phyloP scores from a whole-genome alignment of 345 rosid species.

The Lagerstroemia speciosa region DNA sequence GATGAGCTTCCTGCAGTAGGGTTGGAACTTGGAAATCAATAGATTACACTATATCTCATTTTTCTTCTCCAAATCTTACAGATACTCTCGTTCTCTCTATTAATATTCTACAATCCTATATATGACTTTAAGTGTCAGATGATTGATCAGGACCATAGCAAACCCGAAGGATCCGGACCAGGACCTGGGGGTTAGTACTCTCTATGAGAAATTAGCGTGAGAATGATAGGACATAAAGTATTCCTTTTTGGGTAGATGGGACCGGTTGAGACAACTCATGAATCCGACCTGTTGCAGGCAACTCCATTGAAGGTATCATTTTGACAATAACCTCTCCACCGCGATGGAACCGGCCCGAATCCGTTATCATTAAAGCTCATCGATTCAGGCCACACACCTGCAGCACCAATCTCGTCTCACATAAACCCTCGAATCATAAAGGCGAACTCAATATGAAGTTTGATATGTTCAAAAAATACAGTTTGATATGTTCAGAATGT shows the following conservation, averaged over 20 bases:
- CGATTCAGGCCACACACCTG: slow-evolving; percentile 74
- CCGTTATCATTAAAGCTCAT: slow-evolving; percentile 45
- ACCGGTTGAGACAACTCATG: no score
- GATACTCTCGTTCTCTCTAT: no score
- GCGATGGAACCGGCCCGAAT: slow-evolving; percentile 37
- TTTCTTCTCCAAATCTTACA: not conserved
- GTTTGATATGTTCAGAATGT: no score
- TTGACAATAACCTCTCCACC: slow-evolving; percentile 47
- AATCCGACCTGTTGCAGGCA: slow-evolving; percentile 54
- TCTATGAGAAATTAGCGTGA: no score
- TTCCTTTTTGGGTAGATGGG: no score
- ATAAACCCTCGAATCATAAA: not conserved
- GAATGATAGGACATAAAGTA: no score
- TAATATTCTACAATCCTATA: no score
- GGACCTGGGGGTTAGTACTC: no score
- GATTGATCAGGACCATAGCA: no score
- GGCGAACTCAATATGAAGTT: not conserved
- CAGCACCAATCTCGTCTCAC: not conserved
- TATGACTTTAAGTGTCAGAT: no score
- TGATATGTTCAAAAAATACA: no score
- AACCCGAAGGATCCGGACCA: no score
- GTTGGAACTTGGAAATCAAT: not conserved
- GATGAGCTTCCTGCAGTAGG: slow-evolving; percentile 39
- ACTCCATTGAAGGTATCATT: slow-evolving; percentile 21
- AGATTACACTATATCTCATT: not conserved